These are phyloP conservation scores for Polyporus tsugae DNA, from an alignment of 1,284 basidiomycete genomes.

Conservation along the genomic window DNA sequence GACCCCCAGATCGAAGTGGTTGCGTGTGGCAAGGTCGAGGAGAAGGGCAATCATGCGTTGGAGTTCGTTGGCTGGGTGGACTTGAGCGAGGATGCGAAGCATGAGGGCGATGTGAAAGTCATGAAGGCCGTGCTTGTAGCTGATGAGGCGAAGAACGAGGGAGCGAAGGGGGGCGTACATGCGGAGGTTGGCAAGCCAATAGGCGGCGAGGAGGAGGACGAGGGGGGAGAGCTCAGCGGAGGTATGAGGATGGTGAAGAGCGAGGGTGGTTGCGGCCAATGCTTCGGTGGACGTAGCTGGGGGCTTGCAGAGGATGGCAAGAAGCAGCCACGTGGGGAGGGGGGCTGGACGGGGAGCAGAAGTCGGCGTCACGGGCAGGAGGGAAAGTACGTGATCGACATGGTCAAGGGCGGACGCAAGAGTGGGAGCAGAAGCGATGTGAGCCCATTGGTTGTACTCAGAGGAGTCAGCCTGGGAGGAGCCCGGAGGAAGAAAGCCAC, in stretches of 20 bases:
- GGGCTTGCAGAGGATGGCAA: slow-evolving; percentile 59
- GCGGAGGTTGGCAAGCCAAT: slow-evolving; percentile 57
- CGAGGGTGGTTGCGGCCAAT: slow-evolving; percentile 47
- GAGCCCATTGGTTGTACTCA: slow-evolving; percentile 26
- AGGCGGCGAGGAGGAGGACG: slow-evolving; percentile 55
- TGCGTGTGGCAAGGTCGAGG: slow-evolving; percentile 41
- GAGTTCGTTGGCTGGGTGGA: slow-evolving; percentile 9
- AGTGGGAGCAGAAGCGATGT: slow-evolving; percentile 15
- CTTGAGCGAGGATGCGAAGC: slow-evolving; percentile 53
- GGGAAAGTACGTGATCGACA: slow-evolving; percentile 15
- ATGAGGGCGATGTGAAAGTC: slow-evolving; percentile 61
- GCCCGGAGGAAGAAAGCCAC: background rate
- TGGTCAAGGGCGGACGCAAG: slow-evolving; percentile 20
- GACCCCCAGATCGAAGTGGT: slow-evolving; percentile 9
- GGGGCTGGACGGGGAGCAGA: slow-evolving; percentile 20
- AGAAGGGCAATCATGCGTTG: slow-evolving; percentile 14
- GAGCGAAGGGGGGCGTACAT: slow-evolving; percentile 52
- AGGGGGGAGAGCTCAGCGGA: slow-evolving; percentile 48
- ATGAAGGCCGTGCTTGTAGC: slow-evolving; percentile 43
- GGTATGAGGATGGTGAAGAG: slow-evolving; percentile 46
- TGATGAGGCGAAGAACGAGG: slow-evolving; percentile 55
- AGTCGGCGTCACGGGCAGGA: background rate
- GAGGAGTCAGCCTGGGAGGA: background rate
- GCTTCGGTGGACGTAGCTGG: slow-evolving; percentile 53
- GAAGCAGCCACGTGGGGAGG: slow-evolving; percentile 59